Conservation (phyloP, 208 protist genomes). For the Pavlovales sp. region DNA sequence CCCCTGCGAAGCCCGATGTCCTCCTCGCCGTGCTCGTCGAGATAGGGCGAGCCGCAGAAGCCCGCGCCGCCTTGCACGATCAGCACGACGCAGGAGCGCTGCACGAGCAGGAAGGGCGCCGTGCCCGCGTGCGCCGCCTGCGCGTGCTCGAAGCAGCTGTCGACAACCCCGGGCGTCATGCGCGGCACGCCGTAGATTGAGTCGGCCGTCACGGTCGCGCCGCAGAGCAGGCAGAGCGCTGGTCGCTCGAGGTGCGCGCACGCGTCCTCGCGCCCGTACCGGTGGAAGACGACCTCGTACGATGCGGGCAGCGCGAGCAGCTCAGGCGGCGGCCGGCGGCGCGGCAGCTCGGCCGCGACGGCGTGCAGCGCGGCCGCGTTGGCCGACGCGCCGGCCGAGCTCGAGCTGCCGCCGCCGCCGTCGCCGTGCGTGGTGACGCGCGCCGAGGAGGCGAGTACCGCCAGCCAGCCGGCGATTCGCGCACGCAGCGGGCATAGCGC, state of each 20-base stretch:
- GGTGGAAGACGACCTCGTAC: not conserved
- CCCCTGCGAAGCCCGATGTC: not conserved
- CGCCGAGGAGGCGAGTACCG: not conserved
- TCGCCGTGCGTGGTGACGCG: no score
- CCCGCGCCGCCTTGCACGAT: not conserved
- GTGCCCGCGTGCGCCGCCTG: not conserved
- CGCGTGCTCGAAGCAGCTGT: not conserved
- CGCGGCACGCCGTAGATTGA: not conserved
- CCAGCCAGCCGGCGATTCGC: not conserved
- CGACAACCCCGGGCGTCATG: not conserved
- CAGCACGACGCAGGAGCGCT: not conserved
- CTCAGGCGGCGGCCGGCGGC: not conserved
- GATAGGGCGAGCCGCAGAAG: conserved; percentile 1
- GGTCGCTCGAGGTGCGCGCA: not conserved
- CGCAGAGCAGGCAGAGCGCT: conserved; percentile 15
- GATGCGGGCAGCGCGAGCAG: not conserved
- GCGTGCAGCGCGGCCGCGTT: not conserved
- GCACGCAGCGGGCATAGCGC: no score
- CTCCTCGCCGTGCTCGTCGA: conserved; percentile 30
- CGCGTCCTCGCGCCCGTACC: not conserved
- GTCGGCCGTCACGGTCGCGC: not conserved
- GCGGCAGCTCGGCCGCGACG: not conserved
- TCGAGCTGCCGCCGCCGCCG: no score
- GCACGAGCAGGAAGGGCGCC: not conserved
- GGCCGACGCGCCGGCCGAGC: no score